These are phyloP conservation scores for Talaromyces sp. DNA, from an alignment of 2,329 filamentous ascomycete species.

Conservation along the genomic window DNA sequence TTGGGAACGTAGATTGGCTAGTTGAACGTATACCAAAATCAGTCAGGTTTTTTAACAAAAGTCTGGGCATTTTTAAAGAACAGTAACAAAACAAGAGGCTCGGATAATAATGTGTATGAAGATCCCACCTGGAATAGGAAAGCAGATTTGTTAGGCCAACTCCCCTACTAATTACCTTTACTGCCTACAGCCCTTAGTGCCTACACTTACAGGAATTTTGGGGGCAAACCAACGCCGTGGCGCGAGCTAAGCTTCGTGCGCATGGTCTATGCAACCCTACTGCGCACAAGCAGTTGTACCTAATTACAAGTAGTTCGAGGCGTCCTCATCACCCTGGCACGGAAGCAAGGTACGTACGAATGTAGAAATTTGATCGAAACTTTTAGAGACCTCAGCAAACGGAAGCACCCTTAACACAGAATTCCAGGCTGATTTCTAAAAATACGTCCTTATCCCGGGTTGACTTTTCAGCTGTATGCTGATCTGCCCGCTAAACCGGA, in stretches of 20 bases:
- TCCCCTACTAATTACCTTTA: not conserved
- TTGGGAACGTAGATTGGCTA: no score
- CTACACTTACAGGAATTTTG: not conserved
- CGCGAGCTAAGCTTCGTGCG: not conserved
- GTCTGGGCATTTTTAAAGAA: not conserved
- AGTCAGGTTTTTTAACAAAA: no score
- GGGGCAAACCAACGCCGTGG: not conserved
- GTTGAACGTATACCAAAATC: no score
- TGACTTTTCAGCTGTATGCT: not conserved
- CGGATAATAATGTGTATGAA: not conserved
- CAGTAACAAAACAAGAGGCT: not conserved
- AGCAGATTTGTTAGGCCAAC: not conserved
- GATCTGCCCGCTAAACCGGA: not conserved
- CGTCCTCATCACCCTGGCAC: not conserved
- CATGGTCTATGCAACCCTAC: not conserved
- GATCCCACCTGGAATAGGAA: not conserved
- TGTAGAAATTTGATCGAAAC: not conserved
- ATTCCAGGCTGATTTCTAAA: not conserved
- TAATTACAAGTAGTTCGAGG: not conserved
- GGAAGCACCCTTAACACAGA: not conserved
- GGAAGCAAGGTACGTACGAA: not conserved
- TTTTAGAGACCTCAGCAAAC: not conserved
- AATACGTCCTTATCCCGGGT: not conserved
- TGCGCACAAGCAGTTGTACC: not conserved
- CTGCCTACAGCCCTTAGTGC: not conserved